Evolutionary conservation across 139 green algal species (phyloP).

Genomic region (Diplosphaera chodatii): DNA sequence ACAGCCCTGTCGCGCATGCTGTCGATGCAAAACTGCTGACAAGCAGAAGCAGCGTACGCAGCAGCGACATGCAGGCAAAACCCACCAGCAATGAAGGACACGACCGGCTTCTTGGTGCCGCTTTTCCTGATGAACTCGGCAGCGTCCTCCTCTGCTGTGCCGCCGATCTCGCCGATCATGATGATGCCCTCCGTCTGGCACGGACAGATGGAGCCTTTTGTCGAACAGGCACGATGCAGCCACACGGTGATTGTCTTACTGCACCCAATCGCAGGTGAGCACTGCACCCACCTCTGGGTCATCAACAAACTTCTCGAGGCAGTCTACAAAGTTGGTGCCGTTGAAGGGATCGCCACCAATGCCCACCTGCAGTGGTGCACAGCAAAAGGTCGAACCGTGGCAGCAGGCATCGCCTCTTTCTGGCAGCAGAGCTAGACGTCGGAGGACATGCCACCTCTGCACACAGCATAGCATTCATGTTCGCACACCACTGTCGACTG

Average conservation of each 20-base stretch:
- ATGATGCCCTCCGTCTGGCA: conserved; percentile 92
- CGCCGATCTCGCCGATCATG: conserved; percentile 99
- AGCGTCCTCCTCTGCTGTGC: conserved; percentile 95
- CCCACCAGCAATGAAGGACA: conserved; percentile 95
- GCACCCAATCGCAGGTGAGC: background rate
- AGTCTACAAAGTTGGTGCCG: conserved; percentile 99
- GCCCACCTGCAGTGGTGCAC: conserved; percentile 37
- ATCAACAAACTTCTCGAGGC: conserved; percentile 89
- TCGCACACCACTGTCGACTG: conserved; percentile 87
- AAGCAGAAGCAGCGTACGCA: conserved; percentile 15
- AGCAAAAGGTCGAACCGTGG: no score
- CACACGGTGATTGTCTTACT: background rate
- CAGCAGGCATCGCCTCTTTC: no score
- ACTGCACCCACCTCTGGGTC: conserved; percentile 73
- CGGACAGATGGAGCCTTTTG: background rate
- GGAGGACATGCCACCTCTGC: conserved; percentile 41
- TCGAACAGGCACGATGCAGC: background rate
- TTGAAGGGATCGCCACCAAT: conserved; percentile 93
- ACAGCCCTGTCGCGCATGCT: no score
- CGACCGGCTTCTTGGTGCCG: conserved; percentile 93
- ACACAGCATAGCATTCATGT: conserved; percentile 63
- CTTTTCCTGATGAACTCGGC: conserved; percentile 82
- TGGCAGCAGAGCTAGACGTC: no score
- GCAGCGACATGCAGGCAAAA: conserved; percentile 13
- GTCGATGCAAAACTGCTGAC: no score